Evolutionary conservation across 2,329 filamentous ascomycete species (phyloP), one percentile per base, ranked within the genome.

Genomic region (Alternaria infectoria): DNA sequence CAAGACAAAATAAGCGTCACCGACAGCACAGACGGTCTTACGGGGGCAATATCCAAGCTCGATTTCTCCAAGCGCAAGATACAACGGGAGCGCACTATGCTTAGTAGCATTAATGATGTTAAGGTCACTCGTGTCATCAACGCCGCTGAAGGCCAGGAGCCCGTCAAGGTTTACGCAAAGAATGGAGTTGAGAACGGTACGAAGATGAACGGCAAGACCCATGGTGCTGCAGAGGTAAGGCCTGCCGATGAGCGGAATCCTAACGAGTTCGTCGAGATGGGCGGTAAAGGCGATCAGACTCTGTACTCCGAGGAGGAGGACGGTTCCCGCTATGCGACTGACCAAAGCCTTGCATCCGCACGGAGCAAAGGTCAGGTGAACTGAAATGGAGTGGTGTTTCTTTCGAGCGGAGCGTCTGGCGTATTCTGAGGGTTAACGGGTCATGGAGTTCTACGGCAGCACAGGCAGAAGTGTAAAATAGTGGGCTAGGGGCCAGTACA

Each of bases 21-120:
- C 65, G 95, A 97, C 81, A 97, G 93, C 81, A 97, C 94, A 15
- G 93, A 96, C 74, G 94, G 95, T 6, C 86, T 99, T 21, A 94
- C 96, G 0, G 92, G 92, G n/a, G 93, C 92, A 30, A 88, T 99
- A 70, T 89, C 89, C 23, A 87, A 88, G 11, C 86, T 99, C 10
- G 93, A 96, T 70, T 94, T 99, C 77, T 89, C 91, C 25, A 91
- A 91, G 71, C 89, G 95, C 68, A 96, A 94, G 67, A 82, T 93
- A 0, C 84, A 87, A 25, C 89, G 96, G 13, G 92, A 98, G 81
- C 89, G 96, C 51, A 99, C 96, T 0, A 82, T 98, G 57, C 86
- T 99, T 40, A 91, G 91, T 71, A 89, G 87, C 52, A 87, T 97
- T 79, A 97, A 97, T 79, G 88, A 93, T 54, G 87, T 96, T 75